Evolutionary conservation across 257 asterid genomes (phyloP), one percentile per base, ranked within the genome.

Genomic region (Sherardia arvensis): DNA sequence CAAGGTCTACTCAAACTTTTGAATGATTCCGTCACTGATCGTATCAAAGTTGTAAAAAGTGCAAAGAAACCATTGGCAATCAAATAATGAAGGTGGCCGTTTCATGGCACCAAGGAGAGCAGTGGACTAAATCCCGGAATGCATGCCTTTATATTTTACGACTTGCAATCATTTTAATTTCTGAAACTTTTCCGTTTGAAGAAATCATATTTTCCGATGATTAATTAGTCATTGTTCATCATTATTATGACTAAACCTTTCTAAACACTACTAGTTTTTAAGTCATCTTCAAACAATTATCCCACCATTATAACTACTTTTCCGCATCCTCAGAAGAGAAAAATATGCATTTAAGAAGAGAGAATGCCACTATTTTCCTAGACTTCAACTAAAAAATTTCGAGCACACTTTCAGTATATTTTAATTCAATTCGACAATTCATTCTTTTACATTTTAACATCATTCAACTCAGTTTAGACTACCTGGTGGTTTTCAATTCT

Each of bases 71-170:
- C n/a, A n/a, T n/a, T n/a, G n/a, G n/a, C n/a, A n/a, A n/a, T n/a
- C n/a, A 32, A 32, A 32, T 32, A 68, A 61, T 61, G 59, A 64
- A 77, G 77, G 77, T 59, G 28, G n/a, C 8, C n/a, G 60, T 14
- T 27, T 4, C 11, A 38, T 1, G 18, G 5, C 4, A 10, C 14
- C 7, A 33, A n/a, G 21, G 29, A 34, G 64, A 12, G 61, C 20
- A 36, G 33, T 7, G 57, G 53, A 67, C 69, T 70, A 68, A 68
- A 54, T 68, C 56, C 63, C 21, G 54, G 47, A n/a, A 38, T 38
- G 47, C 47, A 38, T 12, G 43, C 43, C 14, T n/a, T 3, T 36
- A 36, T 8, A 36, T 36, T 1, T 36, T 38, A 38, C 47, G 47
- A 38, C 17, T 38, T 38, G 14, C 47, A 38, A n/a, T 38, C 47